Evolutionary conservation across 1,284 basidiomycete genomes (phyloP), one percentile per base, ranked within the genome.

Genomic region (Abortiporus biennis): DNA sequence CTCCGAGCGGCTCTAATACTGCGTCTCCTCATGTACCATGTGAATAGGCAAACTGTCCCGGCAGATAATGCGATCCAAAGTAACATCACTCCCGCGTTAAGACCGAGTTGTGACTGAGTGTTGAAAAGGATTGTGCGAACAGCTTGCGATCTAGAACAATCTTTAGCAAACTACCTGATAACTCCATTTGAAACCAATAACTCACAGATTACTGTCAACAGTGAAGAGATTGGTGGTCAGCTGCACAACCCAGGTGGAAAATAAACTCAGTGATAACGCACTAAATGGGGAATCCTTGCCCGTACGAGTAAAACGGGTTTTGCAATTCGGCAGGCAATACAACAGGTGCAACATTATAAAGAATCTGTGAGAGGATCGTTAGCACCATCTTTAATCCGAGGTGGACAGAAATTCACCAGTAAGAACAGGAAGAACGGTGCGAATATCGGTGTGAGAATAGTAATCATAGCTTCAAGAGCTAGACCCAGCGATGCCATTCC

Each of bases 121-220:
- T 72, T 53, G 64, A 76, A 74, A 47, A 75, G 64, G 56, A 76
- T 67, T 16, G 68, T 68, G 15, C 71, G 62, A 23, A 71, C 59
- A 1, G 64, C 61, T 27, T 61, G 52, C 6, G 57, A 56, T 9
- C 58, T 60, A 30, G 6, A 19, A n/a, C 23, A 9, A 29, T n/a
- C n/a, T n/a, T n/a, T n/a, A n/a, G n/a, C n/a, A n/a, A 21, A 16
- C 2, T 13, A 45, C 50, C 48, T 34, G 54, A 51, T 54, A 43
- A 38, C 54, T 56, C 48, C 52, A 15, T 34, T 56, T 39, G 19
- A 42, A 12, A n/a, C n/a, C n/a, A n/a, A n/a, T n/a, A n/a, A n/a
- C n/a, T n/a, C n/a, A n/a, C n/a, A n/a, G n/a, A n/a, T n/a, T n/a
- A n/a, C n/a, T n/a, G n/a, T n/a, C n/a, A n/a, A n/a, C n/a, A n/a